These are phyloP conservation scores for Lipomyces yarrowii DNA, from an alignment of 1,139 yeast genomes.

Conservation along the genomic window DNA sequence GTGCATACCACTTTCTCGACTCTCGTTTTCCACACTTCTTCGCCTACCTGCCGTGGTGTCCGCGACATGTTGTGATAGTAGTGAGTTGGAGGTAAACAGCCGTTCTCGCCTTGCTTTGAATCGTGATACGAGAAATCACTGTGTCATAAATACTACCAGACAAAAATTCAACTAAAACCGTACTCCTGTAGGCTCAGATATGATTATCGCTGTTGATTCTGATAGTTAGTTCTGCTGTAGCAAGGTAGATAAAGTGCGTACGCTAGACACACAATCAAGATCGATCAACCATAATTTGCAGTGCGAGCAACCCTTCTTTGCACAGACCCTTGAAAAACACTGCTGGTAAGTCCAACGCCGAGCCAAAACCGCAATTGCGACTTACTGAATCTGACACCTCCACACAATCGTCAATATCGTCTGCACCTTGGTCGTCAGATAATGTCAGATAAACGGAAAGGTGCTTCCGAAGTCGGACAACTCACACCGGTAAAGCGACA, in stretches of 20 bases:
- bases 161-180: background rate
- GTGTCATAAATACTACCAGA: background rate
- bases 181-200: background rate
- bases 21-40: constrained; percentile 88
- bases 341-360: no score
- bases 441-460: constrained; percentile 31
- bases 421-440: background rate
- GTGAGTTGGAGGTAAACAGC: background rate
- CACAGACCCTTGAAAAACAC: no score
- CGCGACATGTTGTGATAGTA: constrained; percentile 38
- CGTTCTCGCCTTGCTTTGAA: background rate
- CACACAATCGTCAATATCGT: background rate
- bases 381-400: background rate
- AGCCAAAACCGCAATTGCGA: background rate
- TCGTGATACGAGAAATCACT: background rate
- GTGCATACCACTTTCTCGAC: constrained; percentile 78
- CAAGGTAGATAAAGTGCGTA: no score
- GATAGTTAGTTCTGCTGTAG: background rate
- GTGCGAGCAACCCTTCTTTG: no score
- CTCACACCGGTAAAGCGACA: constrained; percentile 10
- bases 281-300: no score
- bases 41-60: constrained; percentile 63
- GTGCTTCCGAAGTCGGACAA: constrained; percentile 8
- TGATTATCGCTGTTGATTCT: background rate
- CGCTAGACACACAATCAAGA: no score